Conservation (phyloP, 2,329 filamentous ascomycete species). For the Pezizomycotina sp. region DNA sequence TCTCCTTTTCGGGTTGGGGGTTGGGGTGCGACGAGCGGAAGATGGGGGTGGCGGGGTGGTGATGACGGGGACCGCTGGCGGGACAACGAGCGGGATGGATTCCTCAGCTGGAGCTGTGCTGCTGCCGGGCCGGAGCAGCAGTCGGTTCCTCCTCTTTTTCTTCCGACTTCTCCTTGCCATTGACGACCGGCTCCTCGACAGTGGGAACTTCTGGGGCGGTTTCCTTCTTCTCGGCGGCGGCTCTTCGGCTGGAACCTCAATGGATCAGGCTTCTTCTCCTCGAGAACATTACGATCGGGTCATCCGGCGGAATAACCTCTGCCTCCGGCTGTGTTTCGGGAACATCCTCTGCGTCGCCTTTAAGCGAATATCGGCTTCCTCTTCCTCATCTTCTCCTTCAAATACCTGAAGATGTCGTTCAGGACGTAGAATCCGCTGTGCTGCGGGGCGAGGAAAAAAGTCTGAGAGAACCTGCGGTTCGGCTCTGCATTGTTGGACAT, state of each 20-base stretch:
- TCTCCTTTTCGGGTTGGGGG: constrained; percentile 22
- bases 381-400: constrained; percentile 71
- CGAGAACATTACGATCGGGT: too few species aligned
- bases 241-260: constrained; percentile 28
- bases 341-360: constrained; percentile 34
- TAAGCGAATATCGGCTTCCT: constrained; percentile 37
- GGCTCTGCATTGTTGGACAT: constrained; percentile 86
- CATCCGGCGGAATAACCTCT: constrained; percentile 26
- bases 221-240: constrained; percentile 25
- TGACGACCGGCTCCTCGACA: constrained; percentile 18
- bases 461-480: constrained; percentile 93
- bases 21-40: too few species aligned
- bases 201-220: constrained; percentile 18
- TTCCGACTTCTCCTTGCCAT: constrained; percentile 12
- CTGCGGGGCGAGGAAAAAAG: constrained; percentile 90
- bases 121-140: too few species aligned
- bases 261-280: too few species aligned
- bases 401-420: constrained; percentile 93
- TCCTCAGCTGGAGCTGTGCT: too few species aligned
- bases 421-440: constrained; percentile 86
- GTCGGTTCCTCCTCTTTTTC: constrained; percentile 21
- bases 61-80: too few species aligned
- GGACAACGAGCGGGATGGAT: too few species aligned
- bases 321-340: constrained; percentile 26
- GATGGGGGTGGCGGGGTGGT: too few species aligned